Percentiles rank a stretch among this genome's conserved stretches.
Conservation (phyloP, 1,284 basidiomycete genomes). For the Xerocomus minutiporus region DNA sequence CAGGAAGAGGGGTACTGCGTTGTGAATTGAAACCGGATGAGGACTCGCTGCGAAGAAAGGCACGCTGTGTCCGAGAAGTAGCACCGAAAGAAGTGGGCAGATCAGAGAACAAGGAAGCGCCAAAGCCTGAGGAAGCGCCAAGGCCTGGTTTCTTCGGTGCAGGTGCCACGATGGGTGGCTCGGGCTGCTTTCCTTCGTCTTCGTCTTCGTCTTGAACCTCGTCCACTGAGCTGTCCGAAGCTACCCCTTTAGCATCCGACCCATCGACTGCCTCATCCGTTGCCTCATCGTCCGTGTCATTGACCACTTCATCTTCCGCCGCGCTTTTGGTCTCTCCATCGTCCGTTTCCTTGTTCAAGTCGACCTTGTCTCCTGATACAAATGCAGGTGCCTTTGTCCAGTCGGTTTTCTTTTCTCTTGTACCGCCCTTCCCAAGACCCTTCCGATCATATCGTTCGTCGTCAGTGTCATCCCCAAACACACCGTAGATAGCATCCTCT, state of each 20-base stretch:
- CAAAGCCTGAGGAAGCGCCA: slow-evolving; percentile 12
- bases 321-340: slow-evolving; percentile 39
- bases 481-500: slow-evolving; percentile 77
- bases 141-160: slow-evolving; percentile 25
- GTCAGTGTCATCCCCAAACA: slow-evolving; percentile 76
- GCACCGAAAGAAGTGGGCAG: slow-evolving; percentile 46
- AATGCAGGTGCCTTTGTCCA: slow-evolving; percentile 82
- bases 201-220: slow-evolving; percentile 35
- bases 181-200: slow-evolving; percentile 39
- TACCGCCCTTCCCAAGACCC: slow-evolving; percentile 8
- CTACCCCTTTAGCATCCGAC: slow-evolving; percentile 23
- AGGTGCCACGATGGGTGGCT: slow-evolving; percentile 27
- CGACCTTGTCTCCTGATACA: slow-evolving; percentile 54
- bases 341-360: slow-evolving; percentile 42
- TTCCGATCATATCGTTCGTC: slow-evolving; percentile 43
- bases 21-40: slow-evolving; percentile 39
- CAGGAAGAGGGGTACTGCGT: slow-evolving; percentile 51
- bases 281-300: slow-evolving; percentile 41
- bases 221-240: slow-evolving; percentile 36
- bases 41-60: slow-evolving; percentile 54
- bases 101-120: slow-evolving; percentile 2
- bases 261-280: slow-evolving; percentile 38
- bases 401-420: slow-evolving; percentile 42
- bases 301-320: slow-evolving; percentile 34
- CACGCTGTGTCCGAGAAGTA: slow-evolving; percentile 38